Evolutionary conservation across 495 filamentous ascomycete species (phyloP).

Genomic region (Penicillium cosmopolitanum): DNA sequence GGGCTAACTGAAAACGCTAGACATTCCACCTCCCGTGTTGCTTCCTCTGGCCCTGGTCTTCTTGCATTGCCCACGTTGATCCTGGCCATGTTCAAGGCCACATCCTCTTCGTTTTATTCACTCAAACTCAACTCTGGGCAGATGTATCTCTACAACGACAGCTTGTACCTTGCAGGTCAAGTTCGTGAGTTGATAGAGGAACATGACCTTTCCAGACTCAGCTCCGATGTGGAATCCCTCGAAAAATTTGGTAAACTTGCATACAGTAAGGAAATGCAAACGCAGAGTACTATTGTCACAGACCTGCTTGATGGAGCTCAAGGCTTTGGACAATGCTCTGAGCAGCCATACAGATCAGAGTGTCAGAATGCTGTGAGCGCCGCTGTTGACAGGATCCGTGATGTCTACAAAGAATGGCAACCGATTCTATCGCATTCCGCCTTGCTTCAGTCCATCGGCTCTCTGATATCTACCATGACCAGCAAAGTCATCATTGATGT

Average conservation of each 20-base stretch:
- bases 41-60: conserved; percentile 73
- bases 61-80: conserved; percentile 81
- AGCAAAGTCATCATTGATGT: conserved; percentile 81
- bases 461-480: conserved; percentile 78
- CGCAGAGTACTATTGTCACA: conserved; percentile 78
- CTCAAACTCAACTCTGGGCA: conserved; percentile 66
- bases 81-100: conserved; percentile 88
- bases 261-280: conserved; percentile 85
- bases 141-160: conserved; percentile 95
- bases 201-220: conserved; percentile 58
- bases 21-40: conserved; percentile 57
- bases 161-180: conserved; percentile 72
- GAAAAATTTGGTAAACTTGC: conserved; percentile 79
- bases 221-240: conserved; percentile 71
- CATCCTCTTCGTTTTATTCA: conserved; percentile 78
- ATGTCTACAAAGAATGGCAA: conserved; percentile 75
- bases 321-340: conserved; percentile 65
- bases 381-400: conserved; percentile 67
- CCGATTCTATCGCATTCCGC: conserved; percentile 79
- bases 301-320: conserved; percentile 82
- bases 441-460: conserved; percentile 82
- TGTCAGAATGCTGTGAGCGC: conserved; percentile 72
- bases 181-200: conserved; percentile 62
- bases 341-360: conserved; percentile 63
- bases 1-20: conserved; percentile 24